Evolutionary conservation across 345 rosid species (phyloP), one percentile per base, ranked within the genome.

Genomic region (Turnera subulata): DNA sequence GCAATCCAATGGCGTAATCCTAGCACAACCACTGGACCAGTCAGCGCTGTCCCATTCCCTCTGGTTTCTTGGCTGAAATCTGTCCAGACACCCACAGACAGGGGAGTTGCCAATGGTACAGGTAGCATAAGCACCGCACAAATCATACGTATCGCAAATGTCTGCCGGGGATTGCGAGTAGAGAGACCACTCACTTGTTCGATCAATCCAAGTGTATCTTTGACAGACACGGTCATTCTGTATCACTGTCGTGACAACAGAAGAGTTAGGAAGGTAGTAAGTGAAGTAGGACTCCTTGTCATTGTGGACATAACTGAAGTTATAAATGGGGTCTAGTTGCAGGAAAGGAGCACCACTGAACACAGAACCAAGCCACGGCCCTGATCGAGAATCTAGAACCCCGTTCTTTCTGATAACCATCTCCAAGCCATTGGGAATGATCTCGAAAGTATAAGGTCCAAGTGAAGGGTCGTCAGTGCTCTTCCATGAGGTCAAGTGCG

Each of bases 61-160:
- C 26, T 26, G 55, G 18, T 54, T 22, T 21, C 0, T 14, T 11
- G 58, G 58, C 7, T 1, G 16, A 42, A 54, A 54, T 39, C 58
- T 22, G 13, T 39, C 15, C 58, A 54, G 7, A 38, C 58, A 54
- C 1, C 58, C 24, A n/a, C 58, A 54, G 2, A 18, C 23, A 13
- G 29, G 58, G 23, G 26, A 19, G 5, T 40, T 38, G 32, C 58
- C 44, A 9, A 54, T 20, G 32, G n/a, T 54, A 18, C 58, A 54
- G 6, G 24, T 54, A 20, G 26, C 58, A 54, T 54, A 20, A 54
- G 44, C 58, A 37, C 46, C 58, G 14, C 58, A 54, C 10, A 54
- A 15, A 20, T 5, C 24, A 39, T 54, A 54, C 6, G 43, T 37
- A 37, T 54, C 58, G n/a, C 58, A 54, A 18, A 15, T 39, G 29